Evolutionary conservation across 805 yeast species (phyloP).

Genomic region (Ogataea trehalophila): DNA sequence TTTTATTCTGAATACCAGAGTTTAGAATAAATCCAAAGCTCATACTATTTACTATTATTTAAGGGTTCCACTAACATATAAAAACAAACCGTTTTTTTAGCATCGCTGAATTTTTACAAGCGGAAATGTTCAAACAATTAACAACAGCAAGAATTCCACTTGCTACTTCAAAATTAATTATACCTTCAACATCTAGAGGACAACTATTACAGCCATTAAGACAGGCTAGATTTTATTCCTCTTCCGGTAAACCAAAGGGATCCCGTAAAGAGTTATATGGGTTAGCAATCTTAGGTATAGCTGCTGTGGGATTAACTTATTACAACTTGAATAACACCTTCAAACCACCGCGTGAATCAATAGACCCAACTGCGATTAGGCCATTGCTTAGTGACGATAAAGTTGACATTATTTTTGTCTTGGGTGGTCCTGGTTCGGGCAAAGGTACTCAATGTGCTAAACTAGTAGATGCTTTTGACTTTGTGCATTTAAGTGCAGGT

Average conservation of each 20-base stretch:
- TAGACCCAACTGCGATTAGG: conserved; percentile 24
- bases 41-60: no score
- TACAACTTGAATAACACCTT: conserved; percentile 25
- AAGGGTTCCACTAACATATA: no score
- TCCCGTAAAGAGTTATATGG: conserved; percentile 22
- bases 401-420: conserved; percentile 78
- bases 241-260: conserved; percentile 5
- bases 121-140: no score
- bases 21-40: no score
- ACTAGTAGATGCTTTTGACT: conserved; percentile 73
- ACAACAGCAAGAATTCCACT: no score
- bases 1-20: no score
- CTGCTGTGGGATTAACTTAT: conserved; percentile 30
- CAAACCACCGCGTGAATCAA: conserved; percentile 30
- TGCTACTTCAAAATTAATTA: no score
- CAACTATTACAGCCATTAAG: no score
- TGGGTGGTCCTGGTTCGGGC: conserved; percentile 98
- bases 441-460: conserved; percentile 95
- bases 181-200: no score
- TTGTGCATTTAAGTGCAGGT: conserved; percentile 93
- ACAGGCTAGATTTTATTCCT: conserved; percentile 6
- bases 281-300: conserved; percentile 23
- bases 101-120: no score
- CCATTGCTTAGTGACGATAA: conserved; percentile 51
- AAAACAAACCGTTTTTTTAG: no score